Base-by-base conservation (phyloP, 495 filamentous ascomycete genomes). In the Aspergillus heteromorphus region DNA sequence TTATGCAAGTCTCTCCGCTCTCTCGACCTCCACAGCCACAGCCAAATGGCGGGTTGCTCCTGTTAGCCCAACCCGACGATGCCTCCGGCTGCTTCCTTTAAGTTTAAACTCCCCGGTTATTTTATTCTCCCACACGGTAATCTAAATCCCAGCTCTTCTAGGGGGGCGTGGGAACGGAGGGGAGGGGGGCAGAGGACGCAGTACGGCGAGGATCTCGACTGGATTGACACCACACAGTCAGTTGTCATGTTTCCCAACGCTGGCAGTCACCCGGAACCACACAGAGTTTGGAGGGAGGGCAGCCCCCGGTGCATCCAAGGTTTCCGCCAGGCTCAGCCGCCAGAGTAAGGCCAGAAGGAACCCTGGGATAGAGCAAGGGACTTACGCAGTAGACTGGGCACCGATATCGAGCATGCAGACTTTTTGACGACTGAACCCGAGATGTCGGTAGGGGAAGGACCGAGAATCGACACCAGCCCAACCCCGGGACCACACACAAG, bases 1-100 rank as follows among this genome's bases (percentile, higher is more conserved):
- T 78, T 47, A 66, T 77, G 73, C 65, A 54, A 57, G 41, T 65
- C 49, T 63, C 57, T 65, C 54, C 59, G 51, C 59, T 61, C 59
- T 49, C 58, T 69, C 51, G 60, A 63, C 65, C 65, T 68, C 64
- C 63, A 59, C 60, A 57, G 57, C 67, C 62, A 65, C 68, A 61
- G 59, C 60, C 62, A 48, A 45, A 49, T 45, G 40, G 52, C 41
- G 55, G 57, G 34, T 45, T 40, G 51, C 13, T 51, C 40, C 53
- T 31, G 55, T 56, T 29, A 53, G 47, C 51, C 59, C 49, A 62
- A 30, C 48, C 53, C 40, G 45, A 45, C 23, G 19, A 31, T 48
- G 21, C 48, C 47, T 45, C 13, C 19, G 36, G 29, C 8, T 1
- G 42, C 27, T 53, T 48, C 10, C 36, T 27, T 38, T 36, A 45